Evolutionary conservation across 2,329 filamentous ascomycete genomes (phyloP).

Genomic region (Claviceps lovelessii): DNA sequence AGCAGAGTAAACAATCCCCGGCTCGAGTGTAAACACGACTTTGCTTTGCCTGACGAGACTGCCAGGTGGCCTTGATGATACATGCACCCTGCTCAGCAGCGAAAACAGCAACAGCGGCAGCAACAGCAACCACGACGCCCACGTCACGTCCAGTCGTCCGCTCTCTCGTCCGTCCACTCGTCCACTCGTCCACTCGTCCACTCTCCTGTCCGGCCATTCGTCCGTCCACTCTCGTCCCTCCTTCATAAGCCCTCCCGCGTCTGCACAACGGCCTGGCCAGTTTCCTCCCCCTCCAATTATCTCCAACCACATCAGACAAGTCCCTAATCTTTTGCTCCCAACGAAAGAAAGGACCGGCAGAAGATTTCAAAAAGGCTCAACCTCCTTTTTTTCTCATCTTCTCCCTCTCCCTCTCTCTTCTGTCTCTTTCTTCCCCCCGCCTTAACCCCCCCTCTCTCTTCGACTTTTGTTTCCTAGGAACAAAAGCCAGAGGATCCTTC

Average conservation of each 20-base stretch:
- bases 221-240: slow-evolving; percentile 16
- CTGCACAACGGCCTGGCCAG: slow-evolving; percentile 16
- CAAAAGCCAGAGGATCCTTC: slow-evolving; percentile 52
- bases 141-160: neutral
- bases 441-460: slow-evolving; percentile 19
- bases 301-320: slow-evolving; percentile 20
- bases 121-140: neutral
- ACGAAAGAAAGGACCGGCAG: slow-evolving; percentile 17
- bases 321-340: slow-evolving; percentile 2
- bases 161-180: neutral
- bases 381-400: slow-evolving; percentile 17
- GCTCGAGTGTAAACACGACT: slow-evolving; percentile 9
- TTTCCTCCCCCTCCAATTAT: slow-evolving; percentile 23
- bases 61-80: slow-evolving; percentile 8
- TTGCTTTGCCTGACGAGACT: too few species aligned
- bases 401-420: slow-evolving; percentile 15
- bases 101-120: neutral
- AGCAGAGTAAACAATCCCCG: slow-evolving; percentile 14
- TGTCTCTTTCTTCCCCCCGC: too few species aligned
- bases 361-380: slow-evolving; percentile 22
- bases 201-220: neutral
- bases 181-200: neutral
- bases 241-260: slow-evolving; percentile 26
- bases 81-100: slow-evolving; percentile 12
- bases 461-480: slow-evolving; percentile 42